Percentiles rank a stretch among this genome's conserved stretches.
Conservation (phyloP, 2,329 filamentous ascomycete genomes). For the Ascochyta rabiei region DNA sequence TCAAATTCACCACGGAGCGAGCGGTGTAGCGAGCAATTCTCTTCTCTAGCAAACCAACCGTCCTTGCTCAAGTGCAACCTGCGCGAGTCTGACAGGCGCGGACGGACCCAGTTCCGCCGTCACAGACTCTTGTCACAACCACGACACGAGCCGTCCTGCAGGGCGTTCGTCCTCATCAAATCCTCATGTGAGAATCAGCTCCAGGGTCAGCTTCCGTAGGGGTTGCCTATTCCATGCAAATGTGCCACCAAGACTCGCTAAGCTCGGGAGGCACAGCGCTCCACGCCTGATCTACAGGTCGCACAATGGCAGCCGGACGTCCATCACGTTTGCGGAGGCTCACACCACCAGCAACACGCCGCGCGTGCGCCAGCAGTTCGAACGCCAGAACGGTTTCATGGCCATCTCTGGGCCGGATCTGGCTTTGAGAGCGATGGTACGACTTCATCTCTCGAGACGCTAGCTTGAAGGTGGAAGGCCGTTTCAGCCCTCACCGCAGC, state of each 20-base stretch:
- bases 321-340: slow-evolving; percentile 1
- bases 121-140: neutral
- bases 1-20: neutral
- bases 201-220: slow-evolving; percentile 7
- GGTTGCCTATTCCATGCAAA: neutral
- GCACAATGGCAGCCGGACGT: slow-evolving; percentile 7
- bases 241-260: slow-evolving; percentile 9
- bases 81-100: slow-evolving; percentile 13
- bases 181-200: slow-evolving; percentile 3
- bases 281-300: slow-evolving; percentile 1
- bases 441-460: neutral
- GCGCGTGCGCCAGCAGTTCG: slow-evolving; percentile 7
- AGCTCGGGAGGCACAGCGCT: slow-evolving; percentile 10
- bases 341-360: slow-evolving; percentile 4
- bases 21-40: slow-evolving; percentile 12
- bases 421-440: neutral
- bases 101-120: neutral
- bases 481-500: slow-evolving; percentile 6
- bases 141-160: slow-evolving; percentile 11
- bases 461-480: neutral
- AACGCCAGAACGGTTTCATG: neutral
- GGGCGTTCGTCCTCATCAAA: neutral
- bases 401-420: neutral
- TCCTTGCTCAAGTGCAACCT: neutral
- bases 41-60: slow-evolving; percentile 14